Conservation (phyloP, 768 basidiomycete genomes). For the Harrya chromipes region DNA sequence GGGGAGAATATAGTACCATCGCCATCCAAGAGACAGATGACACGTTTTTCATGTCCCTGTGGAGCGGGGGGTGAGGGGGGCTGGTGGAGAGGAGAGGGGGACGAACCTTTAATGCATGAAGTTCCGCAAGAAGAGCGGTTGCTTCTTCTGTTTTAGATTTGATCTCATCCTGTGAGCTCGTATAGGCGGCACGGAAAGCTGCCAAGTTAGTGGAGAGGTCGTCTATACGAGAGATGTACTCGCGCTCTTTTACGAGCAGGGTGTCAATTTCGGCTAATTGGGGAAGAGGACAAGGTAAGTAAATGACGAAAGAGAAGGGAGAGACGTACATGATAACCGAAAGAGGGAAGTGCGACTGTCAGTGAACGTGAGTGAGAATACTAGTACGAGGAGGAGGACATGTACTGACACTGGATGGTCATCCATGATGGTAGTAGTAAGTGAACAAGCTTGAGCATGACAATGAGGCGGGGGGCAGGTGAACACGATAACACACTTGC, state of each 20-base stretch:
- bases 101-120: constrained; percentile 27
- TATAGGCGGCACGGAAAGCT: constrained; percentile 29
- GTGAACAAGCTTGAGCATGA: background rate
- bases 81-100: background rate
- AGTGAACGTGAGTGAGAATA: background rate
- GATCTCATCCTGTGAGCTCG: constrained; percentile 18
- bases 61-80: background rate
- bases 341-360: constrained; percentile 5
- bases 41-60: constrained; percentile 33
- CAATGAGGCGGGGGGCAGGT: background rate
- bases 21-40: constrained; percentile 57
- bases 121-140: constrained; percentile 22
- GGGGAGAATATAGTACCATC: constrained; percentile 58
- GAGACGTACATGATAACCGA: constrained; percentile 7
- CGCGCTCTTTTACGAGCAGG: constrained; percentile 22
- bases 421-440: constrained; percentile 8
- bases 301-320: background rate
- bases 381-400: accelerated
- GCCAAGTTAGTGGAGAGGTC: constrained; percentile 24
- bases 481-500: background rate
- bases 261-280: constrained; percentile 30
- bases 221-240: constrained; percentile 16
- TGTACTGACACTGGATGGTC: constrained; percentile 16
- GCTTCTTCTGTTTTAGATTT: constrained; percentile 14
- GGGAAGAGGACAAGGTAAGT: background rate